phyloP scores from a whole-genome alignment of 2,329 filamentous ascomycete species.

The Trichoderma breve region DNA sequence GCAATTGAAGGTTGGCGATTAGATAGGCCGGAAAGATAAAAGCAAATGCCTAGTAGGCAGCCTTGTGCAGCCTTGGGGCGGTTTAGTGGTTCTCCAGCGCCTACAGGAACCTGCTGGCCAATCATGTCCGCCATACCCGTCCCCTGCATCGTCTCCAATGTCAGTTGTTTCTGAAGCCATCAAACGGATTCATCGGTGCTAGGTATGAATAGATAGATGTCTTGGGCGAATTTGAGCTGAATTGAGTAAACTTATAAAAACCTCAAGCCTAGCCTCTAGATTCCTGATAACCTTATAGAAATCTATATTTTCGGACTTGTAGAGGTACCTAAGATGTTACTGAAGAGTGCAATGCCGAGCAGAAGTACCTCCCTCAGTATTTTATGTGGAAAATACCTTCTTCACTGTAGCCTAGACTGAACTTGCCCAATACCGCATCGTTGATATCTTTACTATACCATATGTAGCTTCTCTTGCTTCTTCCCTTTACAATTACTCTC shows the following conservation, averaged over 20 bases:
- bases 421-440: neutral
- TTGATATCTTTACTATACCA: neutral
- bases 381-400: neutral
- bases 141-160: conserved; percentile 26
- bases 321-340: neutral
- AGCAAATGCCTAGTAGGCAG: conserved; percentile 19
- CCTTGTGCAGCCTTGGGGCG: conserved; percentile 20
- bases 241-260: neutral
- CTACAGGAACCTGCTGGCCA: neutral
- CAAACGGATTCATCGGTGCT: neutral
- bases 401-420: neutral
- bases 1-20: conserved; percentile 3
- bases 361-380: neutral
- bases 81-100: conserved; percentile 1
- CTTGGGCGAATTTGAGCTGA: neutral
- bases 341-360: neutral
- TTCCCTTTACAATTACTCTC: neutral
- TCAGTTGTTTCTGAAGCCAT: neutral
- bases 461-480: neutral
- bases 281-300: neutral
- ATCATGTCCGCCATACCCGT: conserved; percentile 32
- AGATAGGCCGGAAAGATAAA: conserved; percentile 13
- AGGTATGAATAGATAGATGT: neutral
- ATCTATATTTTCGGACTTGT: neutral
- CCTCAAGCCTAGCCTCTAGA: neutral